Evolutionary conservation across 1,284 basidiomycete genomes (phyloP), one percentile per base, ranked within the genome.

Genomic region (Porogramme epimiltina): DNA sequence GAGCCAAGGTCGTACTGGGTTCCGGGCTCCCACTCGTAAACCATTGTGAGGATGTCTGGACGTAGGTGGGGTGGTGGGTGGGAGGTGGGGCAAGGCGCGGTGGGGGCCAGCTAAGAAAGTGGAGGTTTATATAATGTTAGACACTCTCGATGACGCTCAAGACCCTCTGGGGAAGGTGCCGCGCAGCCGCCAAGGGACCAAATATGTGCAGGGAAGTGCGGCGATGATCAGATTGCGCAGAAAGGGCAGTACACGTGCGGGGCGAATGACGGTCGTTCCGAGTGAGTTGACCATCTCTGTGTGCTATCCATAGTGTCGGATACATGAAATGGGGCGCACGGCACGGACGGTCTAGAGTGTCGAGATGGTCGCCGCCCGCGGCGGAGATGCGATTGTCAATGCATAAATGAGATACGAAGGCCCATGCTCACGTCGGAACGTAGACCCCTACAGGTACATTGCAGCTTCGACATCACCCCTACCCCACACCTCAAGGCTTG

Each of bases 11-110:
- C 69, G 73, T 91, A 91, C 49, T 78, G 64, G 40, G 76, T 82
- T 47, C 84, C 85, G 41, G 85, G 82, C 70, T 84, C 70, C 87
- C 87, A 89, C 45, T 55, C 56, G 50, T 64, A 66, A 55, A 71
- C 66, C 82, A 84, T 66, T 52, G 31, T 45, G 36, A n/a, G n/a
- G 13, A 24, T 36, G 45, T 23, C 3, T 53, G 48, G 42, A 42
- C 47, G 16, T 34, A 44, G 41, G 19, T 38, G 15, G 22, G 19
- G 10, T 26, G 18, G 10, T 28, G 20, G 20, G 36, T 42, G 25
- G 18, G 28, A 31, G 10, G 28, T 1, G 36, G 15, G 36, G 42
- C 11, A 20, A 31, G 22, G 42, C 23, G 18, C 39, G n/a, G 34
- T 37, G n/a, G 42, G 9, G 16, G 11, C 20, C 16, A n/a, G 15